Percentiles rank a stretch among this genome's conserved stretches.
Conservation (phyloP, 495 filamentous ascomycete species). For the Penicillium salamii region DNA sequence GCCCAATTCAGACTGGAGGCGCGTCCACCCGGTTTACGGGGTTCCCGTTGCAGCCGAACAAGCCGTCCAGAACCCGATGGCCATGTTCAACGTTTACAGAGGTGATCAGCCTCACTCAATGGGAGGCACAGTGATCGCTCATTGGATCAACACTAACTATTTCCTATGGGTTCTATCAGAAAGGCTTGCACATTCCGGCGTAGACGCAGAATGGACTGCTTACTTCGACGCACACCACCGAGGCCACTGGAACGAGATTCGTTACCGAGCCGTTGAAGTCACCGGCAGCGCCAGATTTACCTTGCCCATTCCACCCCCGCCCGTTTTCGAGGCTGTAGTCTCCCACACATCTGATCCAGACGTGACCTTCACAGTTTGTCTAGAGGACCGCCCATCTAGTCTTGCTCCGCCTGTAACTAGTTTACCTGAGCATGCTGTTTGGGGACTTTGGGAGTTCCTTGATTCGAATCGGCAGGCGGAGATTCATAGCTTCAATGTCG, state of each 20-base stretch:
- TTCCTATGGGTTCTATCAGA: neutral
- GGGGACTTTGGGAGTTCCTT: neutral
- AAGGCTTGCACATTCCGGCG: neutral
- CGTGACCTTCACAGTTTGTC: neutral
- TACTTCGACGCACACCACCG: neutral
- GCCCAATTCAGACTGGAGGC: neutral
- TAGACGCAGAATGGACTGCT: neutral
- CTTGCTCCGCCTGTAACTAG: neutral
- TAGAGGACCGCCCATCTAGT: neutral
- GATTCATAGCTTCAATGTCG: neutral
- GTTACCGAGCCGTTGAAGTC: neutral
- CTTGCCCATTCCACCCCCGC: neutral
- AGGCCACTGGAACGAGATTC: neutral
- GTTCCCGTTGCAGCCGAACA: neutral
- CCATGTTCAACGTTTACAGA: neutral
- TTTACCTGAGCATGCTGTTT: neutral
- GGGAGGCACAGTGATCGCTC: neutral
- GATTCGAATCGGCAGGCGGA: too few species aligned
- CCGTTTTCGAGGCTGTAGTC: neutral
- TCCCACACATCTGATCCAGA: neutral
- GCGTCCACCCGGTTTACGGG: neutral
- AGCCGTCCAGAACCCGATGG: neutral
- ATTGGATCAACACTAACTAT: slow-evolving; percentile 2
- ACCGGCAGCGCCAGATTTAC: neutral
- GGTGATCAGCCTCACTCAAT: neutral